Base-by-base conservation (phyloP, 768 basidiomycete species). In the Hortiboletus campestris region DNA sequence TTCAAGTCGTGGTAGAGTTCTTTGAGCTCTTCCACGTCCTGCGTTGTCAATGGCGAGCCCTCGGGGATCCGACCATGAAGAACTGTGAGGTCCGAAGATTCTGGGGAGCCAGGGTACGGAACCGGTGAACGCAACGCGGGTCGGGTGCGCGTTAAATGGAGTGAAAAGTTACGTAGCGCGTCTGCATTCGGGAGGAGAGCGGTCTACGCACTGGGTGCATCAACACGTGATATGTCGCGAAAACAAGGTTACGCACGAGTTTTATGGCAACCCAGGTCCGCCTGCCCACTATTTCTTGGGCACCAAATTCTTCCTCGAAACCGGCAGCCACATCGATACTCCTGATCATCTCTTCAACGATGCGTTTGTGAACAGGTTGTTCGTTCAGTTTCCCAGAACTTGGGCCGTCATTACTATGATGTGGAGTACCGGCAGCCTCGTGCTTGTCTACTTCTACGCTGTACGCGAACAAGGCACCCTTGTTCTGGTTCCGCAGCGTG, bases 191-290 rank as follows among this genome's bases (percentile, higher is more conserved):
- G 84, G 19, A 91, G 66, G 35, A 94, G 75, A 0, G 89, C 89
- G 3, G 85, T 87, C 85, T 89, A 50, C 19, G 25, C 44, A 11
- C n/a, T n/a, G n/a, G 0, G 7, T 13, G n/a, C 14, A 35, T 59
- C 51, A 53, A 17, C 39, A 11, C 12, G 6, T n/a, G 28, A 17
- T 9, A 16, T 3, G 28, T 46, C 39, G 2, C 14, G 3, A 34
- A 36, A 29, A 41, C 29, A 43, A 7, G 36, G 29, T 16, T 2
- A 63, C 85, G 56, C 59, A 88, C 89, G 55, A 95, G 75, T 71
- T 96, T 96, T 22, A 96, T 71, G 1, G 94, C 91, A 20, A 96
- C 86, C 84, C 90, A 92, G 0, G 89, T 91, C 58, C 82, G 77
- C 22, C 87, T 74, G 7, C 80, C 80, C 6, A 55, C 60, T 29